These are phyloP conservation scores for Yarrowia divulgata DNA, from an alignment of 805 yeast genomes.

Conservation along the genomic window DNA sequence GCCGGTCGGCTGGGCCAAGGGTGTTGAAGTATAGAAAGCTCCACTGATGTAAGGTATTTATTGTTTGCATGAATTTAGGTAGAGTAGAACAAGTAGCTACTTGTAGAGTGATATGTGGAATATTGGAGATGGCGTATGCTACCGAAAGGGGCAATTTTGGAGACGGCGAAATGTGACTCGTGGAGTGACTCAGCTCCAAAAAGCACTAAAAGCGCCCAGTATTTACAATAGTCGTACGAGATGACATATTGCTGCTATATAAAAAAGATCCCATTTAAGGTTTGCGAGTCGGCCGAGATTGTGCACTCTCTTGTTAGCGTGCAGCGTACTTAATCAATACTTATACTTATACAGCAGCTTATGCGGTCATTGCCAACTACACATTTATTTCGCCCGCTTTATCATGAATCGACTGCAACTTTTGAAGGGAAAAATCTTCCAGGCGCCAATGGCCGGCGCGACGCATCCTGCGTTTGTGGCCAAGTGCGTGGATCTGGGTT, in stretches of 20 bases:
- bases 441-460: conserved; percentile 69
- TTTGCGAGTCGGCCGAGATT: conserved; percentile 32
- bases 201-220: neutral
- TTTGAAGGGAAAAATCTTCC: conserved; percentile 50
- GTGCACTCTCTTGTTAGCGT: neutral
- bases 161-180: no score
- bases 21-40: conserved; percentile 38
- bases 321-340: no score
- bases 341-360: neutral
- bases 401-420: conserved; percentile 5
- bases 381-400: neutral
- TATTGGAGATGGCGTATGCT: no score
- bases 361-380: neutral
- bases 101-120: no score
- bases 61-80: conserved; percentile 17
- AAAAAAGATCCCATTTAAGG: neutral
- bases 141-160: no score
- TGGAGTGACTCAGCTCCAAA: no score
- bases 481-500: conserved; percentile 55
- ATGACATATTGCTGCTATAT: no score
- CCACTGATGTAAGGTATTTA: conserved; percentile 39
- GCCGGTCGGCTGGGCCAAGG: conserved; percentile 38
- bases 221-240: neutral
- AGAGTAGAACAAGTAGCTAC: no score
- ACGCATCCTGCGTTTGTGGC: conserved; percentile 57